These are phyloP conservation scores for Iberis pinnata DNA, from an alignment of 345 rosid genomes.

Conservation along the genomic window DNA sequence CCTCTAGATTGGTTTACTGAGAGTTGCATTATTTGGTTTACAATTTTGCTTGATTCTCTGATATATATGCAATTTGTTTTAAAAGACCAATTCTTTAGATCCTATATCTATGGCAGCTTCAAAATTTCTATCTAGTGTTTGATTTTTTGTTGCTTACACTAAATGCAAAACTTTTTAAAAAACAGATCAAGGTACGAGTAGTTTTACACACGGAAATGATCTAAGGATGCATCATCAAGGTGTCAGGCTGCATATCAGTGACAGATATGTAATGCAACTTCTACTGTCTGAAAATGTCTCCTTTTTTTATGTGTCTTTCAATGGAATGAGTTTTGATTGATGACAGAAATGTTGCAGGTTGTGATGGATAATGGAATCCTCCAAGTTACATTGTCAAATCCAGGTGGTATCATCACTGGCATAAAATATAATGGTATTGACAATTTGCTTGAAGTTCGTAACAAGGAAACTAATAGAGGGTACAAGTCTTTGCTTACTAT, in stretches of 20 bases:
- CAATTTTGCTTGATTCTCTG: conserved; percentile 13
- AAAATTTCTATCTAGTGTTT: conserved; percentile 6
- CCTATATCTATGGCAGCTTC: conserved; percentile 22
- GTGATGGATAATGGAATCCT: conserved; percentile 63
- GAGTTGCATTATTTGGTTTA: neutral
- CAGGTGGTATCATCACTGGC: conserved; percentile 70
- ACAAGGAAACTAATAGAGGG: conserved; percentile 80
- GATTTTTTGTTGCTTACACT: neutral
- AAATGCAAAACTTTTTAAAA: conserved; percentile 23
- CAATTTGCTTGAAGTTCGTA: conserved; percentile 67
- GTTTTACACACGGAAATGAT: conserved; percentile 17
- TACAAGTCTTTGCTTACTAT: conserved; percentile 13
- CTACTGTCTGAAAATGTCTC: neutral
- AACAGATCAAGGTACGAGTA: conserved; percentile 31
- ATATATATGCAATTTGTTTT: conserved; percentile 2
- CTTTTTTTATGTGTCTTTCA: conserved; percentile 7
- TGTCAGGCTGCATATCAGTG: conserved; percentile 48
- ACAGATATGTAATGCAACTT: conserved; percentile 41
- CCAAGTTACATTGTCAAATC: conserved; percentile 58
- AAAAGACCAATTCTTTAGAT: conserved; percentile 21
- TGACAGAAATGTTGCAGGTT: conserved; percentile 39
- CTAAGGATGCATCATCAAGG: conserved; percentile 38
- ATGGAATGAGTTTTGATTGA: neutral
- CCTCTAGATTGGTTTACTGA: neutral
- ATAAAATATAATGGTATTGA: conserved; percentile 50